A percentile compares a stretch with the other conserved stretches of the same genome.
phyloP scores from a whole-genome alignment of 495 filamentous ascomycete genomes.

The Apodospora peruviana region DNA sequence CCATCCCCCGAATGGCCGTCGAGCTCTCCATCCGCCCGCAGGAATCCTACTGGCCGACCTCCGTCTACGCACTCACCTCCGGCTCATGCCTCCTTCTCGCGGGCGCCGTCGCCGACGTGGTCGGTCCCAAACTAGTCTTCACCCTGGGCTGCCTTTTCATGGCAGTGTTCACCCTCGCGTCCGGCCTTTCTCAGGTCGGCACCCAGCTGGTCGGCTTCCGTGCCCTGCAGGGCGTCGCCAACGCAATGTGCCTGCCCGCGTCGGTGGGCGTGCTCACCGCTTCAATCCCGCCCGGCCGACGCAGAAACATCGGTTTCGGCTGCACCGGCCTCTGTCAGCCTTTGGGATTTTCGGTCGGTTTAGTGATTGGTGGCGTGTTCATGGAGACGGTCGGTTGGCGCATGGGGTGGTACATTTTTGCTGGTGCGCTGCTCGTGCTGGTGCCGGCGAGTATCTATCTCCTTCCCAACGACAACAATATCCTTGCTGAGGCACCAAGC shows the following conservation, averaged over 20 bases:
- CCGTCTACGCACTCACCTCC: constrained; percentile 38
- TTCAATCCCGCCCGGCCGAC: constrained; percentile 23
- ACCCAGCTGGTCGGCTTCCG: constrained; percentile 50
- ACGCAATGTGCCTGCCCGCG: constrained; percentile 46
- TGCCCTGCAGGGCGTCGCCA: constrained; percentile 42
- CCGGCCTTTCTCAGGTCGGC: constrained; percentile 36
- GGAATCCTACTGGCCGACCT: constrained; percentile 44
- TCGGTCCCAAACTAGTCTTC: constrained; percentile 41
- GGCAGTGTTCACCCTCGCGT: constrained; percentile 36
- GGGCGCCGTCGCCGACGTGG: constrained; percentile 48
- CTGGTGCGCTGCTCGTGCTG: constrained; percentile 1
- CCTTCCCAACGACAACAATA: neutral
- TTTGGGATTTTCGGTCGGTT: constrained; percentile 48
- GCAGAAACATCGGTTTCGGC: constrained; percentile 49
- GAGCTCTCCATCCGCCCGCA: constrained; percentile 19
- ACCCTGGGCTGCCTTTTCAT: constrained; percentile 41
- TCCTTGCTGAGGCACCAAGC: neutral
- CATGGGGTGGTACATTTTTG: constrained; percentile 11
- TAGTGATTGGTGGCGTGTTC: constrained; percentile 51
- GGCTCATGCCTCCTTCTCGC: constrained; percentile 42
- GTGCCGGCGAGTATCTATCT: neutral
- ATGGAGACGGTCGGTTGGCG: constrained; percentile 23
- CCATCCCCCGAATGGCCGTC: constrained; percentile 41
- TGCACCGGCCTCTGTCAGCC: constrained; percentile 45
- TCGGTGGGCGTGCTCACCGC: constrained; percentile 43